phyloP scores from a whole-genome alignment of 257 asterid genomes.

The Solanum boliviense region DNA sequence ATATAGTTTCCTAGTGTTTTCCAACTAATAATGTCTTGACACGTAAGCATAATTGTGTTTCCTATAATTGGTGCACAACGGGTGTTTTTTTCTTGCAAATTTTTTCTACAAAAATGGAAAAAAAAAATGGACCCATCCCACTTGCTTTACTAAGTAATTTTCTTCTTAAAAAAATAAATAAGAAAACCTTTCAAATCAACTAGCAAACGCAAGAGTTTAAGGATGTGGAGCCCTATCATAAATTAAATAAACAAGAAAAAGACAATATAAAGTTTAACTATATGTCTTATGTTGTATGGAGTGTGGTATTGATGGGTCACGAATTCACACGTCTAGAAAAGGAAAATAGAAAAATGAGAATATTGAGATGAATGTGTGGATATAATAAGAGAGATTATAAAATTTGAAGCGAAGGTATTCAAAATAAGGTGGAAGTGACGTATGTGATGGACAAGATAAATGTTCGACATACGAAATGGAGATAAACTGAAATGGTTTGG shows the following conservation, averaged over 20 bases:
- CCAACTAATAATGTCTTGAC: neutral
- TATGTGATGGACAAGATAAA: neutral
- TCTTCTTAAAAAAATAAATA: neutral
- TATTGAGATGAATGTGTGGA: neutral
- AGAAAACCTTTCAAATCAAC: neutral
- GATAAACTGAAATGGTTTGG: neutral
- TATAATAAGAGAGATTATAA: neutral
- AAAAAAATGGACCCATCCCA: neutral
- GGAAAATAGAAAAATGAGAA: neutral
- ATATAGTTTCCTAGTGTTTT: neutral
- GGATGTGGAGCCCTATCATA: neutral
- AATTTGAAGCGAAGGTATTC: neutral
- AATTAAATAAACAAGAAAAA: neutral
- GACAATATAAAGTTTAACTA: neutral
- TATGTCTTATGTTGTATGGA: too few species aligned
- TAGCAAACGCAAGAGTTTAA: conserved; percentile 7
- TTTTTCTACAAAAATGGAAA: neutral
- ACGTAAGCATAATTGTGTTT: neutral
- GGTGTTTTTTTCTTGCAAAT: neutral
- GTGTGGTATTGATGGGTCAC: neutral
- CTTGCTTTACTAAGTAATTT: neutral
- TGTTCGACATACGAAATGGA: too few species aligned
- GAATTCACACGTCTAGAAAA: neutral
- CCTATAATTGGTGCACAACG: neutral
- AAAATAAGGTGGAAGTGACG: neutral